Evolutionary conservation across 495 filamentous ascomycete species (phyloP).

Genomic region (Daldinia loculata): DNA sequence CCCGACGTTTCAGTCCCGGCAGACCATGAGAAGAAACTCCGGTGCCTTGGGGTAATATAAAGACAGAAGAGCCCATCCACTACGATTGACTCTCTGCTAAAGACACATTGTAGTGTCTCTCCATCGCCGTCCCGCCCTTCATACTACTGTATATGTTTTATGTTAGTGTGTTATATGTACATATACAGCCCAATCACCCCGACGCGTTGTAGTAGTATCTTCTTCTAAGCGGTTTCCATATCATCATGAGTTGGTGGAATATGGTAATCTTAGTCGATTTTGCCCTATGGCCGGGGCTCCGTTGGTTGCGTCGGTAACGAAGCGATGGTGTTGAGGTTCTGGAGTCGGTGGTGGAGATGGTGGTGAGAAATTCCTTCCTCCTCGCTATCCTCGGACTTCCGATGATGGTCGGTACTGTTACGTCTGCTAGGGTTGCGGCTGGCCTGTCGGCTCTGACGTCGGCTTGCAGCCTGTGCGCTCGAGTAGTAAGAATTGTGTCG

Average conservation of each 20-base stretch:
- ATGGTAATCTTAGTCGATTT: not conserved
- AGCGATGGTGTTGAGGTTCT: slow-evolving; percentile 40
- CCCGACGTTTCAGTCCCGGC: slow-evolving; percentile 27
- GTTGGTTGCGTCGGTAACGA: slow-evolving; percentile 23
- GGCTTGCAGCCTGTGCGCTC: slow-evolving; percentile 40
- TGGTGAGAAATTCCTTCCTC: slow-evolving; percentile 31
- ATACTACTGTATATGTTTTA: slow-evolving; percentile 11
- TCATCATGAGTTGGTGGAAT: not conserved
- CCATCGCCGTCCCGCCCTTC: not conserved
- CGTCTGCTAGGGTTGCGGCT: slow-evolving; percentile 39
- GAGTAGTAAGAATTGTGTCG: slow-evolving; percentile 43
- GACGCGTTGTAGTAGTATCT: not conserved
- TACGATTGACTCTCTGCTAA: not conserved
- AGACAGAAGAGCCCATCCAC: not conserved
- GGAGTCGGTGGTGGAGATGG: slow-evolving; percentile 33
- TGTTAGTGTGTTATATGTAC: slow-evolving; percentile 13
- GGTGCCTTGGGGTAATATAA: not conserved
- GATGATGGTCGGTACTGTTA: slow-evolving; percentile 33
- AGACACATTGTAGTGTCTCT: not conserved
- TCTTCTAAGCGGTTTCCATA: slow-evolving; percentile 1
- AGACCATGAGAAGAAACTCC: not conserved
- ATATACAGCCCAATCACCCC: slow-evolving; percentile 16
- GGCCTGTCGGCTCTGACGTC: slow-evolving; percentile 41
- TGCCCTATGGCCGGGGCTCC: slow-evolving; percentile 8
- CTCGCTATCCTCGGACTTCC: slow-evolving; percentile 29